Conservation (phyloP, 495 filamentous ascomycete species). For the Gamarada debralockiae region DNA sequence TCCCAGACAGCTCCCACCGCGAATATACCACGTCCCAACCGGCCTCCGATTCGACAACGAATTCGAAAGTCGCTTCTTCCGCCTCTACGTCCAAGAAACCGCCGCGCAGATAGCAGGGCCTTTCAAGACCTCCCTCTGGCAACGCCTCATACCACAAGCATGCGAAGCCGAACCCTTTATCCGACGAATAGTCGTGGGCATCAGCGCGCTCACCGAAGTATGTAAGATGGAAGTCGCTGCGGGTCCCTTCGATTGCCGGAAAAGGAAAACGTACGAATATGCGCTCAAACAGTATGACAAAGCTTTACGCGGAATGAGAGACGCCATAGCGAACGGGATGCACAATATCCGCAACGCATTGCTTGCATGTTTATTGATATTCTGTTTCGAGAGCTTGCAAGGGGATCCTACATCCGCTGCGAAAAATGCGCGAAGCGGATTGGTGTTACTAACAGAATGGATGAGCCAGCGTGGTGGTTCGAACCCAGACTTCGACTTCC, state of each 20-base stretch:
- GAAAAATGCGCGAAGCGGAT: constrained; percentile 8
- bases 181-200: constrained; percentile 5
- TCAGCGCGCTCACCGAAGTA: constrained; percentile 8
- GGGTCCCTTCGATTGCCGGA: not conserved
- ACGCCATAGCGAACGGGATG: constrained; percentile 9
- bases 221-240: not conserved
- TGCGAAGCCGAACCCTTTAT: constrained; percentile 12
- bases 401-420: constrained; percentile 7
- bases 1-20: too few relatives aligned
- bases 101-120: constrained; percentile 5
- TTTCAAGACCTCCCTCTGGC: constrained; percentile 9
- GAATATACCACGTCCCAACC: too few relatives aligned
- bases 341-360: constrained; percentile 11
- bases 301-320: constrained; percentile 12
- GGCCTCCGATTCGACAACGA: constrained; percentile 3
- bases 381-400: constrained; percentile 13
- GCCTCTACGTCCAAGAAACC: constrained; percentile 2
- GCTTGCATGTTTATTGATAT: constrained; percentile 14
- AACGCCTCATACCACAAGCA: constrained; percentile 10
- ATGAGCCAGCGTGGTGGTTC: not conserved
- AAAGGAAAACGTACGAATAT: constrained; percentile 1
- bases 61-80: constrained; percentile 3
- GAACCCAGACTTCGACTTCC: not conserved
- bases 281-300: constrained; percentile 13
- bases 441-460: constrained; percentile 10